A percentile compares a stretch with the other conserved stretches of the same genome.
These are phyloP conservation scores for Taiozyma onychis DNA, from an alignment of 1,139 yeast genomes.

Conservation along the genomic window DNA sequence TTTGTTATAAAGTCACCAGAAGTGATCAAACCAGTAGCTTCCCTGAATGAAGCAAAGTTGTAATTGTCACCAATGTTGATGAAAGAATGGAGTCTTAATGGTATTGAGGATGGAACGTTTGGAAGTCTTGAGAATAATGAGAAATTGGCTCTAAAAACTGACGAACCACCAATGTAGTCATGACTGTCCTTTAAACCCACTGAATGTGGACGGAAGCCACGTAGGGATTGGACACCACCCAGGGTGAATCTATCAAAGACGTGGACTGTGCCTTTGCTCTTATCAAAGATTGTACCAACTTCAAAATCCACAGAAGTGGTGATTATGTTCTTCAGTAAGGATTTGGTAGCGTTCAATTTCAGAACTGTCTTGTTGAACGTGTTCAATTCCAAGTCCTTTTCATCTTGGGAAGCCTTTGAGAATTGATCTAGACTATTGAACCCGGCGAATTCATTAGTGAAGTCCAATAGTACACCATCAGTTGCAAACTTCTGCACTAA, in stretches of 20 bases:
- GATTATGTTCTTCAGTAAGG: conserved; percentile 22
- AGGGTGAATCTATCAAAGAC: conserved; percentile 44
- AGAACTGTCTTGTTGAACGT: conserved; percentile 24
- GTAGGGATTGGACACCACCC: conserved; percentile 75
- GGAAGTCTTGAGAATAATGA: conserved; percentile 27
- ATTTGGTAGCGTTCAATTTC: conserved; percentile 21
- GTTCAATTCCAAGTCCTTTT: conserved; percentile 15
- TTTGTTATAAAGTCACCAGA: conserved; percentile 15
- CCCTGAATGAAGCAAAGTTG: conserved; percentile 4
- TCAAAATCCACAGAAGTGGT: conserved; percentile 23
- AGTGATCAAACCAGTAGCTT: conserved; percentile 3
- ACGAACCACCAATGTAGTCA: conserved; percentile 25
- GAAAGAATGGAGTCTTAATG: conserved; percentile 25
- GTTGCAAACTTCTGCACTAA: conserved; percentile 23
- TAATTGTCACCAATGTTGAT: conserved; percentile 22
- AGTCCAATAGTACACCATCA: conserved; percentile 21
- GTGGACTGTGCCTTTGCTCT: conserved; percentile 21
- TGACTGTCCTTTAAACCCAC: conserved; percentile 59
- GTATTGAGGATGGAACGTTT: conserved; percentile 22
- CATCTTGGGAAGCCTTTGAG: conserved; percentile 10
- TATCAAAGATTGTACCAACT: conserved; percentile 24
- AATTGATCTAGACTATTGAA: conserved; percentile 20
- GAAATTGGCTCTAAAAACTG: conserved; percentile 24
- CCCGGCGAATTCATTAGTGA: conserved; percentile 25
- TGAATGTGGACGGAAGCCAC: conserved; percentile 71